Evolutionary conservation across 2,329 filamentous ascomycete genomes (phyloP).

Genomic region (Aspergillus costaricaensis): DNA sequence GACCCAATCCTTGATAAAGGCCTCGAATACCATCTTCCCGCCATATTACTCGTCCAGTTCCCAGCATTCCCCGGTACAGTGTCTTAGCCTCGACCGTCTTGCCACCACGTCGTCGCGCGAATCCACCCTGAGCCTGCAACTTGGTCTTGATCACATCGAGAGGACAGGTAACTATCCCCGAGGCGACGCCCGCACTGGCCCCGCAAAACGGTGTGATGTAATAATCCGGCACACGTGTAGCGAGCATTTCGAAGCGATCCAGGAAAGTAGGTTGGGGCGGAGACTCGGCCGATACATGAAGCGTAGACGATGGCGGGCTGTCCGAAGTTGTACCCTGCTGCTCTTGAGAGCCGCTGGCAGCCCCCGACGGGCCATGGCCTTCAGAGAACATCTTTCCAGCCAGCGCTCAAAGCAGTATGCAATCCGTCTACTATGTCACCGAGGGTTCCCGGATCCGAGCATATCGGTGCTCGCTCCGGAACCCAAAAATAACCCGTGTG

Average conservation of each 20-base stretch:
- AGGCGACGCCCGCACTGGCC: slow-evolving; percentile 85
- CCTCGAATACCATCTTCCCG: slow-evolving; percentile 83
- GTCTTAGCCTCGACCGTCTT: slow-evolving; percentile 48
- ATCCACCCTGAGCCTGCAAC: slow-evolving; percentile 90
- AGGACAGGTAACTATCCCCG: slow-evolving; percentile 91
- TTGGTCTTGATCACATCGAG: slow-evolving; percentile 99
- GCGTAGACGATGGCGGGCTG: slow-evolving; percentile 23
- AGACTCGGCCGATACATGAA: slow-evolving; percentile 32
- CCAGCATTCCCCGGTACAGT: slow-evolving; percentile 82
- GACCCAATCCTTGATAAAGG: slow-evolving; percentile 89
- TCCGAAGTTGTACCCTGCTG: slow-evolving; percentile 29
- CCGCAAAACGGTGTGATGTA: slow-evolving; percentile 81
- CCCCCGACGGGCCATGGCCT: slow-evolving; percentile 41
- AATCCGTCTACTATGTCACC: slow-evolving; percentile 40
- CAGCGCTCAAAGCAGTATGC: slow-evolving; percentile 38
- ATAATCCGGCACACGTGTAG: slow-evolving; percentile 54
- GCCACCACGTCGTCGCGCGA: slow-evolving; percentile 53
- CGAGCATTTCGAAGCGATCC: slow-evolving; percentile 44
- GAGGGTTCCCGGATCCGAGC: slow-evolving; percentile 45
- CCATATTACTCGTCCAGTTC: slow-evolving; percentile 84
- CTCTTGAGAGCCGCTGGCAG: slow-evolving; percentile 34
- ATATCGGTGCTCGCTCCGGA: slow-evolving; percentile 46
- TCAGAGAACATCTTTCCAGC: slow-evolving; percentile 49
- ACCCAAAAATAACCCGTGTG: slow-evolving; percentile 30
- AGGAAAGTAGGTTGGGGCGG: slow-evolving; percentile 34